A percentile compares a stretch with the other conserved stretches of the same genome.
phyloP scores from a whole-genome alignment of 1,139 yeast genomes.

The Candida labiduridarum region DNA sequence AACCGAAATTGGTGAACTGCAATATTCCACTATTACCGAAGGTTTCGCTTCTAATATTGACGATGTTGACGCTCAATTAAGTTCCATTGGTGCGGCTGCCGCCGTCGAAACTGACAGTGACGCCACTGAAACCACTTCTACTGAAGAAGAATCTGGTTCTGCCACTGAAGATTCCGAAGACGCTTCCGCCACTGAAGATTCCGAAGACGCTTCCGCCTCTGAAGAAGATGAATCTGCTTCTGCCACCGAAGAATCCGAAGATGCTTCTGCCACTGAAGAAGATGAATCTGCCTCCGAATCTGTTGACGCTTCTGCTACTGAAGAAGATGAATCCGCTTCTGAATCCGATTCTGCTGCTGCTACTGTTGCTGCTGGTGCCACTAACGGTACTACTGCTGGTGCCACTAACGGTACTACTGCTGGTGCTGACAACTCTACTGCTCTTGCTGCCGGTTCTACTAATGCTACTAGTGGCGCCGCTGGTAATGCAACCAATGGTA shows the following conservation, averaged over 20 bases:
- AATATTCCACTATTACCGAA: conserved; percentile 16
- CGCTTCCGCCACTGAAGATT: conserved; percentile 11
- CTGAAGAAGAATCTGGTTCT: conserved; percentile 3
- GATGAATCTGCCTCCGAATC: conserved; percentile 4
- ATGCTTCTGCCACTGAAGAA: not conserved
- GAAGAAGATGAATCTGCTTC: conserved; percentile 3
- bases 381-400: conserved; percentile 7
- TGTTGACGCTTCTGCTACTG: conserved; percentile 2
- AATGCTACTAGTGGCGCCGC: conserved; percentile 1
- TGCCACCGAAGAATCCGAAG: not conserved
- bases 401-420: conserved; percentile 5
- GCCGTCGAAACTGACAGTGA: conserved; percentile 13
- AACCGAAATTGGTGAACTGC: conserved; percentile 17
- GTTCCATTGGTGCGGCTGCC: conserved; percentile 4
- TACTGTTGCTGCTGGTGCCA: conserved; percentile 13
- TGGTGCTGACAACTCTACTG: conserved; percentile 2
- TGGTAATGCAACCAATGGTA: not conserved
- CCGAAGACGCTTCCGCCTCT: conserved; percentile 5
- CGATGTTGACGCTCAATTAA: conserved; percentile 14
- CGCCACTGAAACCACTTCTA: conserved; percentile 4
- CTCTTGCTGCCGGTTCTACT: conserved; percentile 10
- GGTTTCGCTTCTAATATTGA: conserved; percentile 17
- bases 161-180: not conserved
- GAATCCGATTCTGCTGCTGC: conserved; percentile 9
- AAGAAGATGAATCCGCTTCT: too few relatives aligned